These are phyloP conservation scores for Calamus simplicifolius DNA, from an alignment of 176 grass and related monocot species.

Conservation along the genomic window DNA sequence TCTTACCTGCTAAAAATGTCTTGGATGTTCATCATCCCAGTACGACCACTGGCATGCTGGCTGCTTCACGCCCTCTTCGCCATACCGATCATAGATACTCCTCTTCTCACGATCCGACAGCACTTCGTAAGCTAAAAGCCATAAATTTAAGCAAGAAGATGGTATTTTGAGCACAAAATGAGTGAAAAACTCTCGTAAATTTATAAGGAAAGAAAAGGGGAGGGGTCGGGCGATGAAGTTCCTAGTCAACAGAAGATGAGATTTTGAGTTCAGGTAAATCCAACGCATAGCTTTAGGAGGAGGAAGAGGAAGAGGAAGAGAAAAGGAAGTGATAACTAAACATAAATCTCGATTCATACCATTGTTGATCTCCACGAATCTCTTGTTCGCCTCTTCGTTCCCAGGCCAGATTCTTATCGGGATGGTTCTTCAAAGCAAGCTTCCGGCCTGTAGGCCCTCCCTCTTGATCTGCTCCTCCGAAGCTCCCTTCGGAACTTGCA, in stretches of 20 bases:
- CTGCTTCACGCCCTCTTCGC: slow-evolving; percentile 94
- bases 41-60: slow-evolving; percentile 68
- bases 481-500: slow-evolving; percentile 86
- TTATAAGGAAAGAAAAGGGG: no score
- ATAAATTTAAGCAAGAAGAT: background rate
- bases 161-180: no score
- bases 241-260: no score
- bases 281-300: no score
- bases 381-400: slow-evolving; percentile 91
- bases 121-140: slow-evolving; percentile 70
- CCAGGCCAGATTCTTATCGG: slow-evolving; percentile 86
- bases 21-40: slow-evolving; percentile 97
- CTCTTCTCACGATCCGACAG: slow-evolving; percentile 89
- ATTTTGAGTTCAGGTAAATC: no score
- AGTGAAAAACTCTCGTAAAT: background rate
- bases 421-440: slow-evolving; percentile 93
- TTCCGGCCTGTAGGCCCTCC: slow-evolving; percentile 87
- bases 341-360: slow-evolving; percentile 23
- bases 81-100: slow-evolving; percentile 90
- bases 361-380: slow-evolving; percentile 85
- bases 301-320: no score
- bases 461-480: slow-evolving; percentile 98
- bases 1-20: slow-evolving; percentile 84
- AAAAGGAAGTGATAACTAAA: no score
- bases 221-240: no score